Percentiles rank a stretch among this genome's conserved stretches.
These are phyloP conservation scores for Salix purpurea DNA, from an alignment of 345 rosid species.

Conservation along the genomic window DNA sequence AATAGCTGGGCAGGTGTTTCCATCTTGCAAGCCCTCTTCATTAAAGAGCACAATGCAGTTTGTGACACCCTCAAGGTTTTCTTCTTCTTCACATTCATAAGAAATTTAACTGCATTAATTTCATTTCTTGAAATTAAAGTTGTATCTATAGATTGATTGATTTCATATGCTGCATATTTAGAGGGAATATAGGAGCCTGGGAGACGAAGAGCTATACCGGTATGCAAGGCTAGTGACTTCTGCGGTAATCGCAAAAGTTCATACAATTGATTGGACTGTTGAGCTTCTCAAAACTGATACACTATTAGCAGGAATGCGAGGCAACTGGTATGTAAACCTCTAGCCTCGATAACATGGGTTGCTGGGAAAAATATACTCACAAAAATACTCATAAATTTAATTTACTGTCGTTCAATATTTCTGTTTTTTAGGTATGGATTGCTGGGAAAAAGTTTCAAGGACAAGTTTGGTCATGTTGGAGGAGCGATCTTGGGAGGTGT, in stretches of 20 bases:
- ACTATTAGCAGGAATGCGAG: slow-evolving; percentile 51
- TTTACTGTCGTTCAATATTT: not conserved
- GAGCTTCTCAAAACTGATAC: slow-evolving; percentile 60
- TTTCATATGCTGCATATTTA: not conserved
- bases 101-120: too few relatives aligned
- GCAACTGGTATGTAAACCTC: slow-evolving; percentile 37
- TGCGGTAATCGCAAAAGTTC: slow-evolving; percentile 62
- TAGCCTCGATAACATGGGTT: not conserved
- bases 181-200: slow-evolving; percentile 34
- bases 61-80: slow-evolving; percentile 58
- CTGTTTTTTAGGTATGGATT: slow-evolving; percentile 43
- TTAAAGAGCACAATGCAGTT: slow-evolving; percentile 49
- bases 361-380: too few relatives aligned
- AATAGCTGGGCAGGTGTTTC: slow-evolving; percentile 58
- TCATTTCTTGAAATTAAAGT: too few relatives aligned
- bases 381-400: not conserved
- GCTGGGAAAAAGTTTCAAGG: slow-evolving; percentile 58
- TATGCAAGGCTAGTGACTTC: slow-evolving; percentile 54
- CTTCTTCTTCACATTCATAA: too few relatives aligned
- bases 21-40: slow-evolving; percentile 46
- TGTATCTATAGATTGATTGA: too few relatives aligned
- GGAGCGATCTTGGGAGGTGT: slow-evolving; percentile 38
- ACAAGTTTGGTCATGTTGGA: slow-evolving; percentile 50
- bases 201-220: slow-evolving; percentile 50
- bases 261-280: slow-evolving; percentile 67